A percentile compares a stretch with the other conserved stretches of the same genome.
phyloP scores from a whole-genome alignment of 306 rosid genomes.

The Castanospermum australe region DNA sequence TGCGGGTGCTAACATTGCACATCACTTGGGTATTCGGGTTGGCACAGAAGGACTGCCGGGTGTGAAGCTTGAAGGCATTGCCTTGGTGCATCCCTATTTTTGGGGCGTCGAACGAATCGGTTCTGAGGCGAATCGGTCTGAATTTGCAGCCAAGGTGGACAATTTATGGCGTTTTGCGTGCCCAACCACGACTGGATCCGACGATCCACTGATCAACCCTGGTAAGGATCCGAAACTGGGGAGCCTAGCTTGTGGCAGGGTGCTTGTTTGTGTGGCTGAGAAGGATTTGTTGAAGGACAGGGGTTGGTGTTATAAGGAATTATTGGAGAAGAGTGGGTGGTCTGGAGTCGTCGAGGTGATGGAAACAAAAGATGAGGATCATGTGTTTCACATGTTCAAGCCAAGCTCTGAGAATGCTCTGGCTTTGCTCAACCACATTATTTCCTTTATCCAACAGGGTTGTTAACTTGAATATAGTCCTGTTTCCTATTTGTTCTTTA shows the following conservation, averaged over 20 bases:
- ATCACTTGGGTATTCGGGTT: neutral
- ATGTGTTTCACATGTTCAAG: constrained; percentile 39
- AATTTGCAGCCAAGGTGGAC: too few species aligned
- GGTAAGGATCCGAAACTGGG: constrained; percentile 24
- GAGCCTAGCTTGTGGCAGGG: constrained; percentile 30
- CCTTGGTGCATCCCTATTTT: neutral
- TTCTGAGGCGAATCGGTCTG: too few species aligned
- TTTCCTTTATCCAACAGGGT: neutral
- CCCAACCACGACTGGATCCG: constrained; percentile 16
- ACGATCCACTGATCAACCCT: constrained; percentile 32
- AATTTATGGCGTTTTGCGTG: neutral
- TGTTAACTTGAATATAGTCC: too few species aligned
- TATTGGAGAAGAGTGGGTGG: constrained; percentile 43
- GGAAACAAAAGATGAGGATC: constrained; percentile 32
- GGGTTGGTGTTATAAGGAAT: constrained; percentile 34
- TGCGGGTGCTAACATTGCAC: neutral
- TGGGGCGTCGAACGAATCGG: constrained; percentile 18
- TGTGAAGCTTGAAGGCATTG: neutral
- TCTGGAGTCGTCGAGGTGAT: constrained; percentile 26
- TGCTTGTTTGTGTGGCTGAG: constrained; percentile 44
- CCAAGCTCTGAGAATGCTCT: neutral
- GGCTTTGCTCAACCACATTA: neutral
- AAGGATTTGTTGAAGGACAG: constrained; percentile 36
- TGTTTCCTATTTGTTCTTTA: too few species aligned
- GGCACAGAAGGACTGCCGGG: neutral